Evolutionary conservation across 1,139 yeast species (phyloP), one percentile per base, ranked within the genome.

Genomic region (Debaryomycetaceae sp.): DNA sequence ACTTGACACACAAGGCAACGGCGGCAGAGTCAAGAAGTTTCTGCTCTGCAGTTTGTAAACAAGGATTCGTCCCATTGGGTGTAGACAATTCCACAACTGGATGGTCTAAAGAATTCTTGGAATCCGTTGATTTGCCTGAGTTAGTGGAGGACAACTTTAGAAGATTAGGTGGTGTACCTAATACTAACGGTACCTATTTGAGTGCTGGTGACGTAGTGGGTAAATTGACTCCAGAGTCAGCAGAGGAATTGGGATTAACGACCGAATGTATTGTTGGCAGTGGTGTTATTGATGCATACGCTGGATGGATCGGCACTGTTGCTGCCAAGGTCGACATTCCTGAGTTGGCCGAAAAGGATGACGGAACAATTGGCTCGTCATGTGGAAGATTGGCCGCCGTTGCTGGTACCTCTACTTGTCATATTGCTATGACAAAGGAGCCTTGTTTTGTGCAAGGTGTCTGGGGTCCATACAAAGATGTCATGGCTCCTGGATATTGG

Each of bases 301-400:
- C 98, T 7, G 99, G 99, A 42, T 93, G 98, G 98, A 81, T 93
- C 47, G 99, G 99, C 46, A 93, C 99, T 0, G 97, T 91, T 46
- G 99, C 97, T 30, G 96, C 95, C 2, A 82, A 83, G 55, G 81
- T 83, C 6, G 82, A 80, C 40, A 68, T 78, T 42, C 79, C 81
- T 3, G 67, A 68, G 23, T 68, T 73, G 39, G 71, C 70, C 39
- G 73, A 77, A 45, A 61, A 64, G 34, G 53, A 64, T 17, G 65
- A 66, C 42, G 69, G 69, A n/a, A 52, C 67, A 5, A 76, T 84
- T 52, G 78, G 76, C 34, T 75, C 78, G 39, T 81, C 93, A 7
- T 77, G 86, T 54, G 96, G 96, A 49, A 79, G 98, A 57, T 73
- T 93, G 55, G 98, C 99, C 13, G 97, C 97, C 1, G 97, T 93